phyloP scores from a whole-genome alignment of 306 rosid genomes.

The Hippophae rhamnoides region DNA sequence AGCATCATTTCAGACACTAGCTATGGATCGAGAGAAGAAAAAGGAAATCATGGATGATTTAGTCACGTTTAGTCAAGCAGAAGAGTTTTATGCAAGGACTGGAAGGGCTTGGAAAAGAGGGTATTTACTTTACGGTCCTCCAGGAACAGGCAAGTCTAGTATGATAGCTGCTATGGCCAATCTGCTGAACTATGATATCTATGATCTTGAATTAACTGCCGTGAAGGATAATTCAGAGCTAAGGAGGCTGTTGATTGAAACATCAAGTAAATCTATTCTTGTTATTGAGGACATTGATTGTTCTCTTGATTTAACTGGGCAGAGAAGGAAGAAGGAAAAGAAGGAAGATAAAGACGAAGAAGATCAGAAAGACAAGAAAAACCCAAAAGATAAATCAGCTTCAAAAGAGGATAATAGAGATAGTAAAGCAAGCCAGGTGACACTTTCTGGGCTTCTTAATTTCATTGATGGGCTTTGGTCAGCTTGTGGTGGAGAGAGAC shows the following conservation, averaged over 20 bases:
- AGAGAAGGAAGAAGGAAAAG: conserved; percentile 32
- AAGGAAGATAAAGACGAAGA: conserved; percentile 15
- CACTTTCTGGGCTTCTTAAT: conserved; percentile 63
- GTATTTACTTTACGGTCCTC: conserved; percentile 65
- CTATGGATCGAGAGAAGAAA: conserved; percentile 50
- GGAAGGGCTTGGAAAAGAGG: conserved; percentile 89
- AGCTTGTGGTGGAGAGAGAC: conserved; percentile 60
- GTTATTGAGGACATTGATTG: conserved; percentile 77
- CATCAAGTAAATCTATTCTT: conserved; percentile 53
- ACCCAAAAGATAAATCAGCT: conserved; percentile 14
- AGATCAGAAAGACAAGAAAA: conserved; percentile 28
- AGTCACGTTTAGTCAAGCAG: conserved; percentile 41
- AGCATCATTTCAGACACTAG: conserved; percentile 54
- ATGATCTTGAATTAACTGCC: conserved; percentile 59
- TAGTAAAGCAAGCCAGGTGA: conserved; percentile 33
- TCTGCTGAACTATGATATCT: conserved; percentile 51
- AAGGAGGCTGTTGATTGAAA: conserved; percentile 52
- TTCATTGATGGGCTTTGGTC: conserved; percentile 91
- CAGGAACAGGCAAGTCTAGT: conserved; percentile 79
- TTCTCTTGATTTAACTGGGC: conserved; percentile 63
- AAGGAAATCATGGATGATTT: conserved; percentile 47
- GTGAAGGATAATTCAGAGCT: conserved; percentile 62
- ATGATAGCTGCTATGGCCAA: conserved; percentile 84
- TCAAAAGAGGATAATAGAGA: conserved; percentile 30
- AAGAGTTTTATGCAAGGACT: conserved; percentile 46